Conservation (phyloP, 2,329 filamentous ascomycete genomes). For the Hymenotorrendiella dingleyae region DNA sequence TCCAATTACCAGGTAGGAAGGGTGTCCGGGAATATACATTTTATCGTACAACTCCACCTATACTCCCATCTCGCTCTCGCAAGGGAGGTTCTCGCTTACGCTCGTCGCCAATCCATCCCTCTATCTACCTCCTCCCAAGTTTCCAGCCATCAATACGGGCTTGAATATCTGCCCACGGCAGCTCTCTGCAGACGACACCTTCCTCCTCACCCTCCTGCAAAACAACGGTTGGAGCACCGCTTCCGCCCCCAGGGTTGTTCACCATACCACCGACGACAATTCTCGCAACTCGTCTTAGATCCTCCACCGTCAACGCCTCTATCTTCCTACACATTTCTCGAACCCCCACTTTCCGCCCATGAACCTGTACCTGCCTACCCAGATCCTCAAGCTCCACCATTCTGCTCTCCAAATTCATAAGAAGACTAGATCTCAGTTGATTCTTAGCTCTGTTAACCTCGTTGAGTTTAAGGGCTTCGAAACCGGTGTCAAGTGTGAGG, state of each 20-base stretch:
- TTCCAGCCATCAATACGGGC: conserved; percentile 79
- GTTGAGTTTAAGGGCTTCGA: conserved; percentile 60
- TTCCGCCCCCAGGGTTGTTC: conserved; percentile 68
- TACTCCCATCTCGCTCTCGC: too few species aligned
- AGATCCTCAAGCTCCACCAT: conserved; percentile 98
- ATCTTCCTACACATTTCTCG: conserved; percentile 90
- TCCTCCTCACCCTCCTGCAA: conserved; percentile 78
- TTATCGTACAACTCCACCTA: too few species aligned
- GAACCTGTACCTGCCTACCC: conserved; percentile 92
- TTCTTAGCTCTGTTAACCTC: conserved; percentile 96
- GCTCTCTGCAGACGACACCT: conserved; percentile 58
- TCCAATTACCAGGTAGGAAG: too few species aligned
- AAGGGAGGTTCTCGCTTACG: too few species aligned
- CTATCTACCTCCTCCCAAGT: conserved; percentile 57
- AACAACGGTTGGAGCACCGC: conserved; percentile 87
- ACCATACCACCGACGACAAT: conserved; percentile 73
- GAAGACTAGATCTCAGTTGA: conserved; percentile 78
- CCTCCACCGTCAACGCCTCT: conserved; percentile 70
- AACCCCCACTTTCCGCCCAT: conserved; percentile 85
- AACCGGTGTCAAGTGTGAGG: conserved; percentile 71
- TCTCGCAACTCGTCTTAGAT: conserved; percentile 75
- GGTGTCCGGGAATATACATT: too few species aligned
- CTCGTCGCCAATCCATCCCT: too few species aligned
- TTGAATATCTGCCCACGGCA: conserved; percentile 87
- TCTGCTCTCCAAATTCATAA: conserved; percentile 96